A percentile compares a stretch with the other conserved stretches of the same genome.
Evolutionary conservation across 2,329 filamentous ascomycete genomes (phyloP).

Genomic region (Penicillium sp.): DNA sequence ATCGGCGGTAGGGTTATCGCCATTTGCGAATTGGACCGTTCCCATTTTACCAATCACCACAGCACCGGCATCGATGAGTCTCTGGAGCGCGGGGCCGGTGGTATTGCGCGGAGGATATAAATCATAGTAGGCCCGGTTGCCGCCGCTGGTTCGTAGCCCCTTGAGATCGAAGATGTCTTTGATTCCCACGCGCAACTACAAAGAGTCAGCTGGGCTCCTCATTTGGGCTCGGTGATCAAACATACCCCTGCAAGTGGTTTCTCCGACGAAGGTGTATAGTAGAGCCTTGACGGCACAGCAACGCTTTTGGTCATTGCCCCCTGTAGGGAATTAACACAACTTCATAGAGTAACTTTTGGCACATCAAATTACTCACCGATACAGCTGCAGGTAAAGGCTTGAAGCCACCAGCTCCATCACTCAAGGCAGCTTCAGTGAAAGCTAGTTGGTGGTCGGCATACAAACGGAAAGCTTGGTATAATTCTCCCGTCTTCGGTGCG

Average conservation of each 20-base stretch:
- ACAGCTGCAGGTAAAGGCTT: conserved; percentile 15
- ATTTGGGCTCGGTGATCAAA: not conserved
- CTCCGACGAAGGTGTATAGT: conserved; percentile 55
- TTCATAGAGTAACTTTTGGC: not conserved
- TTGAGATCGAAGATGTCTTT: conserved; percentile 65
- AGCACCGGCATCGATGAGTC: conserved; percentile 62
- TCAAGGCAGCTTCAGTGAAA: conserved; percentile 51
- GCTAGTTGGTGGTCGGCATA: conserved; percentile 54
- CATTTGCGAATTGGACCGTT: conserved; percentile 37
- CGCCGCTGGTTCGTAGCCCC: conserved; percentile 59
- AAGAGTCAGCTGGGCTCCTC: not conserved
- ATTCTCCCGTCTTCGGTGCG: conserved; percentile 42
- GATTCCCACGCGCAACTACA: conserved; percentile 53
- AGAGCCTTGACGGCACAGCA: conserved; percentile 62
- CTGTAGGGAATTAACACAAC: not conserved
- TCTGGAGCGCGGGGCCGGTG: conserved; percentile 56
- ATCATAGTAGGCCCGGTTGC: conserved; percentile 60
- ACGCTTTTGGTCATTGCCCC: conserved; percentile 41
- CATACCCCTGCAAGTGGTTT: conserved; percentile 61
- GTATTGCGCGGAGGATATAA: conserved; percentile 51
- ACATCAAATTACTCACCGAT: conserved; percentile 6
- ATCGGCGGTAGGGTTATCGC: conserved; percentile 30
- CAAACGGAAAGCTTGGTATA: conserved; percentile 53
- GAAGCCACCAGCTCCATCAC: conserved; percentile 19
- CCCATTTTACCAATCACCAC: conserved; percentile 42